These are phyloP conservation scores for Neurospora sp. DNA, from an alignment of 495 filamentous ascomycete species.

Conservation along the genomic window DNA sequence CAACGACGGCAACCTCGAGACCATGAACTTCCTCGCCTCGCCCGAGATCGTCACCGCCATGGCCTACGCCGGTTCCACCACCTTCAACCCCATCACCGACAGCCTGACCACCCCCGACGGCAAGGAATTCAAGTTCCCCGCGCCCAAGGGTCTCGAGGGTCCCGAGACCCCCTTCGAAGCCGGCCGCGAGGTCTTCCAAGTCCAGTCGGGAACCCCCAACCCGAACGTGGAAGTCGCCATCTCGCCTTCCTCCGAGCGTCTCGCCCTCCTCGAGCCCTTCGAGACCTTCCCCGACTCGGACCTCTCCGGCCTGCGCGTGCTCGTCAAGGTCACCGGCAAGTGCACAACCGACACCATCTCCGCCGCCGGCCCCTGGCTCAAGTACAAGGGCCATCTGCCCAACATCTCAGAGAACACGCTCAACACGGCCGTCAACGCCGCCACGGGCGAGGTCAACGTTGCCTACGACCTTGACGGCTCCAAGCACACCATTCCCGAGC, in stretches of 20 bases:
- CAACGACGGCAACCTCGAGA: slow-evolving; percentile 90
- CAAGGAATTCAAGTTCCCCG: slow-evolving; percentile 71
- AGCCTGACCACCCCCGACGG: slow-evolving; percentile 72
- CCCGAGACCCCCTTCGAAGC: slow-evolving; percentile 68
- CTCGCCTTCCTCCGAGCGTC: slow-evolving; percentile 73
- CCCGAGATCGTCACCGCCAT: slow-evolving; percentile 96
- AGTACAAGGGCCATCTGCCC: slow-evolving; percentile 97
- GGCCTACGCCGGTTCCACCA: slow-evolving; percentile 82
- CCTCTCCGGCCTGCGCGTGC: slow-evolving; percentile 61
- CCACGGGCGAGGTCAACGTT: slow-evolving; percentile 81
- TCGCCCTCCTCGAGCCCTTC: slow-evolving; percentile 88
- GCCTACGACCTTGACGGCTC: slow-evolving; percentile 74
- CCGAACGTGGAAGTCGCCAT: slow-evolving; percentile 57
- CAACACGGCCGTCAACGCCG: slow-evolving; percentile 86
- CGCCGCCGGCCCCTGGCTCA: slow-evolving; percentile 92
- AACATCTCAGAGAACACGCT: slow-evolving; percentile 97
- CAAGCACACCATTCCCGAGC: slow-evolving; percentile 63
- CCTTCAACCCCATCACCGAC: slow-evolving; percentile 94
- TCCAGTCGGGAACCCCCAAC: slow-evolving; percentile 59
- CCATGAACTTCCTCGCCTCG: slow-evolving; percentile 97
- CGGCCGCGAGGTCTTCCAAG: slow-evolving; percentile 67
- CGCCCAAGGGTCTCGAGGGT: slow-evolving; percentile 69
- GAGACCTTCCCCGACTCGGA: slow-evolving; percentile 69
- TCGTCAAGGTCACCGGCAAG: slow-evolving; percentile 93
- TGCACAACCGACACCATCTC: slow-evolving; percentile 99